These are phyloP conservation scores for Hypholoma fasciculare DNA, from an alignment of 768 basidiomycete genomes.

Conservation along the genomic window DNA sequence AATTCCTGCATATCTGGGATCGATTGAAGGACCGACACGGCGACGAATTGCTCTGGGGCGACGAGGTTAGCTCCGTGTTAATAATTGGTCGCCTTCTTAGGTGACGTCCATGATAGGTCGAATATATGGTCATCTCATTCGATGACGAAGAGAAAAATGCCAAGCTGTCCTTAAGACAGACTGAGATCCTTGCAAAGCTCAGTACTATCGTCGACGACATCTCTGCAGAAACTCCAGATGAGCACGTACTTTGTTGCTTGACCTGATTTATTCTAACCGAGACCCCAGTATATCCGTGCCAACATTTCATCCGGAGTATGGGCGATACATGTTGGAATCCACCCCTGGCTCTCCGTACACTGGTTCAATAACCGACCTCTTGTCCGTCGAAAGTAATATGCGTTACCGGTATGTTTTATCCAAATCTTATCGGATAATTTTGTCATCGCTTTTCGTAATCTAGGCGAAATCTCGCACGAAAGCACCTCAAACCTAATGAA, in stretches of 20 bases:
- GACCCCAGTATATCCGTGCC: conserved; percentile 67
- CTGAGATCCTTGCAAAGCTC: conserved; percentile 87
- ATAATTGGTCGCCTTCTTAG: neutral
- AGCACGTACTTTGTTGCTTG: conserved; percentile 41
- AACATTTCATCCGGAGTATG: conserved; percentile 97
- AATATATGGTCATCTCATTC: conserved; percentile 93
- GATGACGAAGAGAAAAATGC: conserved; percentile 80
- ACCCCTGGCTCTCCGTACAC: conserved; percentile 96
- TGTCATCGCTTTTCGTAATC: neutral
- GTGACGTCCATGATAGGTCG: conserved; percentile 50
- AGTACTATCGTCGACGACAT: conserved; percentile 68
- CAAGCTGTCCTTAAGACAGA: conserved; percentile 89
- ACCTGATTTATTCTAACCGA: neutral
- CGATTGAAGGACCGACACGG: conserved; percentile 87
- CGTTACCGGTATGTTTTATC: conserved; percentile 66
- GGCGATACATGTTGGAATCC: conserved; percentile 97
- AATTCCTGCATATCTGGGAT: conserved; percentile 94
- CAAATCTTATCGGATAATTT: neutral
- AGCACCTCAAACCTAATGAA: conserved; percentile 83
- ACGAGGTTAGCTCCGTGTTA: conserved; percentile 69
- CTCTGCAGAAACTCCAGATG: conserved; percentile 53
- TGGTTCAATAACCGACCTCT: conserved; percentile 79
- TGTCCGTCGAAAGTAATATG: conserved; percentile 95
- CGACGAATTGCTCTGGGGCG: conserved; percentile 95
- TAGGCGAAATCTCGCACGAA: conserved; percentile 82